Percentiles rank a stretch among this genome's conserved stretches.
Conservation (phyloP, 257 asterid genomes). For the Galeopsis tetrahit region DNA sequence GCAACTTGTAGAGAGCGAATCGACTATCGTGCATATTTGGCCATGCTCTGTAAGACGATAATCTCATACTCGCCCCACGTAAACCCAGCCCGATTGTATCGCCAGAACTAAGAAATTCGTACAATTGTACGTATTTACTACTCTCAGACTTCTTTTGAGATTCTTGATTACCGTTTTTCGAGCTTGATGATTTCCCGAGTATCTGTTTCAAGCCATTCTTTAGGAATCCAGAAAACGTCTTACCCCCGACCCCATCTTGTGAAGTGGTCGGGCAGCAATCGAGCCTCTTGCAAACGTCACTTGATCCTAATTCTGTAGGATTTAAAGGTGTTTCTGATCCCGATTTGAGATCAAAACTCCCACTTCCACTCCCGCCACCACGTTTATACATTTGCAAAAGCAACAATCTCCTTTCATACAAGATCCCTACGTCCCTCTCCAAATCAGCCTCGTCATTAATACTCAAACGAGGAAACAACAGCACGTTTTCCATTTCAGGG, state of each 20-base stretch:
- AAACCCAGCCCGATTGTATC: conserved; percentile 65
- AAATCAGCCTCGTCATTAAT: conserved; percentile 51
- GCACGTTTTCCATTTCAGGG: conserved; percentile 44
- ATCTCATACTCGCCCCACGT: conserved; percentile 67
- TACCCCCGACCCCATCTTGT: conserved; percentile 49
- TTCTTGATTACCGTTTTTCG: conserved; percentile 49
- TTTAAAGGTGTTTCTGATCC: conserved; percentile 44
- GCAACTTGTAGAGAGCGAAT: conserved; percentile 83
- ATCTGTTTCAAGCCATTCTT: conserved; percentile 70
- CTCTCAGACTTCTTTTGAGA: conserved; percentile 47
- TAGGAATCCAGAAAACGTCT: conserved; percentile 62
- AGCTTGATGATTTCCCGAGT: conserved; percentile 72
- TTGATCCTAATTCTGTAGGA: conserved; percentile 59
- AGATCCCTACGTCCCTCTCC: conserved; percentile 47
- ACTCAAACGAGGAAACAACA: conserved; percentile 60
- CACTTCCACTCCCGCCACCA: conserved; percentile 42
- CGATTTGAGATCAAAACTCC: conserved; percentile 44
- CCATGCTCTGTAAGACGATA: conserved; percentile 84
- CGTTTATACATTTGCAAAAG: conserved; percentile 66
- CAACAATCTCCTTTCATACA: conserved; percentile 65
- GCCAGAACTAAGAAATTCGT: conserved; percentile 69
- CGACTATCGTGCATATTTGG: conserved; percentile 88
- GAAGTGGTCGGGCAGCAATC: conserved; percentile 44
- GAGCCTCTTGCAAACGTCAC: conserved; percentile 56
- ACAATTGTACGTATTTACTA: conserved; percentile 65